These are phyloP conservation scores for Penicillium concentricum DNA, from an alignment of 2,329 filamentous ascomycete genomes.

Conservation along the genomic window DNA sequence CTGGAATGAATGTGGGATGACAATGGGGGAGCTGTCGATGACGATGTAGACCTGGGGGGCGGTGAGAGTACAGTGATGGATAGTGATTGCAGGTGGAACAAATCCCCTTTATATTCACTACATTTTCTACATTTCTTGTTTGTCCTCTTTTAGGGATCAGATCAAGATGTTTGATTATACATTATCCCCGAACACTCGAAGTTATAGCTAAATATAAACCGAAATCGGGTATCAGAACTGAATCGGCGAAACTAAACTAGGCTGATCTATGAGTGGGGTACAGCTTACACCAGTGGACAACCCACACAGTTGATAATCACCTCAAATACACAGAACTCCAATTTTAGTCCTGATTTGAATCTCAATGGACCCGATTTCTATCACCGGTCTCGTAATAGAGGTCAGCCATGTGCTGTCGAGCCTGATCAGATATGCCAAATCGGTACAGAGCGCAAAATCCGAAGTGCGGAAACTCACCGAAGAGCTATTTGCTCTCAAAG, in stretches of 20 bases:
- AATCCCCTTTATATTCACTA: background rate
- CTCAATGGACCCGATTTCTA: constrained; percentile 20
- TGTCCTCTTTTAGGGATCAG: background rate
- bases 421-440: constrained; percentile 18
- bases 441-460: constrained; percentile 14
- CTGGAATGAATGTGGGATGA: constrained; percentile 11
- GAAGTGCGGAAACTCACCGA: constrained; percentile 20
- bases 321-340: background rate
- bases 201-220: background rate
- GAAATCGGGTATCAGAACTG: background rate
- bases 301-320: background rate
- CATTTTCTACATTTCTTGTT: background rate
- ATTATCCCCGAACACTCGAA: background rate
- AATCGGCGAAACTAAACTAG: background rate
- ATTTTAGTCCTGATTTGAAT: background rate
- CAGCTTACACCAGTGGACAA: background rate
- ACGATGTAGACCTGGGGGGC: constrained; percentile 5
- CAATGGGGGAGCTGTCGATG: constrained; percentile 14
- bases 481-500: constrained; percentile 20
- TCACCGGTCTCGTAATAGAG: constrained; percentile 16
- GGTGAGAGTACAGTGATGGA: background rate
- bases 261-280: constrained; percentile 3
- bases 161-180: background rate
- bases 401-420: constrained; percentile 14
- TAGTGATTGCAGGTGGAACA: background rate